phyloP scores from a whole-genome alignment of 2,329 filamentous ascomycete genomes.

The Emydomyces testavorans region DNA sequence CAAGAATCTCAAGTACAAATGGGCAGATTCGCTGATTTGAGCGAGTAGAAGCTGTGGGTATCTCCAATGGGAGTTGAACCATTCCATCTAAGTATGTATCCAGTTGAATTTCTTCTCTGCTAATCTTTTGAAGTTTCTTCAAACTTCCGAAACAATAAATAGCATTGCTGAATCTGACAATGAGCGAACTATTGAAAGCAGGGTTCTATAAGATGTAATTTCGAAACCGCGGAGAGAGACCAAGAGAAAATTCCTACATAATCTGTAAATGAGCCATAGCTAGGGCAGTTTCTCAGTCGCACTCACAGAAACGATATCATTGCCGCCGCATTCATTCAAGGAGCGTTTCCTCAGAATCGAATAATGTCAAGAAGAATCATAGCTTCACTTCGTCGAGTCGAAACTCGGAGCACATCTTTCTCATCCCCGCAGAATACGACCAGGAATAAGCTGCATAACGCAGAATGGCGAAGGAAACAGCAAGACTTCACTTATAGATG shows the following conservation, averaged over 20 bases:
- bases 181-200: background rate
- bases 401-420: slow-evolving; percentile 14
- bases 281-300: too few species aligned
- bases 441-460: slow-evolving; percentile 13
- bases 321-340: background rate
- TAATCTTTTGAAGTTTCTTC: too few species aligned
- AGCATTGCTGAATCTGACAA: background rate
- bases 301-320: background rate
- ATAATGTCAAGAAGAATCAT: background rate
- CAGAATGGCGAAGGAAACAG: background rate
- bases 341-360: background rate
- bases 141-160: too few species aligned
- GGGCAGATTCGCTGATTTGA: too few species aligned
- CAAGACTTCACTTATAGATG: background rate
- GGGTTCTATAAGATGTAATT: background rate
- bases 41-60: background rate
- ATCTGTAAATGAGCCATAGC: background rate
- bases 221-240: background rate
- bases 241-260: background rate
- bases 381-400: slow-evolving; percentile 5
- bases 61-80: background rate
- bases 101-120: too few species aligned
- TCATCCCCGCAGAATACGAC: slow-evolving; percentile 14
- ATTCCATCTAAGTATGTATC: background rate
- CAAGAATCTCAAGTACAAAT: too few species aligned